Evolutionary conservation across 129 eudicot genomes (phyloP).

Genomic region (Helianthus tuberosus): DNA sequence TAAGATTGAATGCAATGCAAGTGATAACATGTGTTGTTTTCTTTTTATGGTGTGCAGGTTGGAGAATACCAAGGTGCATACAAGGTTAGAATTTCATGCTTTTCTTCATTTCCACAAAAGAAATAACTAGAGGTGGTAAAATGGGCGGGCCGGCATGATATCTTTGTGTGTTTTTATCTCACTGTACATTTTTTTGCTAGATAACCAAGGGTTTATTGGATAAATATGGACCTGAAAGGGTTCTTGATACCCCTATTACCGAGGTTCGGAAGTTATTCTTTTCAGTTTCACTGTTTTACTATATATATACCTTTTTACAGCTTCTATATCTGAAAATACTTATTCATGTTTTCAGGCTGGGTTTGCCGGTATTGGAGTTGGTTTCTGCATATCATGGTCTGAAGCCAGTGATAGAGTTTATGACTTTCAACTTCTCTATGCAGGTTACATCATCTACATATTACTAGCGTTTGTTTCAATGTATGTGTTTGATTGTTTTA

Average conservation of each 20-base stretch:
- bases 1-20: constrained; percentile 25
- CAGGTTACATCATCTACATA: constrained; percentile 47
- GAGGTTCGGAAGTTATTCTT: too few relatives aligned
- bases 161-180: too few relatives aligned
- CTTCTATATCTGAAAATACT: too few relatives aligned
- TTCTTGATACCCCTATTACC: too few relatives aligned
- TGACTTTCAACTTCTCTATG: constrained; percentile 94
- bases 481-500: constrained; percentile 1
- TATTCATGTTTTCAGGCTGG: constrained; percentile 56
- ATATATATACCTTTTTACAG: too few relatives aligned
- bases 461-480: not conserved
- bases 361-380: constrained; percentile 80
- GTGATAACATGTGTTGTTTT: constrained; percentile 3
- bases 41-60: constrained; percentile 42
- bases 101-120: not conserved
- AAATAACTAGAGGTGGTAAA: too few relatives aligned
- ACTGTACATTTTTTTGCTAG: too few relatives aligned
- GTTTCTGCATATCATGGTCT: constrained; percentile 79
- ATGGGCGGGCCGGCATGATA: too few relatives aligned
- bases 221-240: too few relatives aligned
- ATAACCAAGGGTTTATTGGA: too few relatives aligned
- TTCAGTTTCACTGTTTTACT: too few relatives aligned
- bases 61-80: constrained; percentile 94
- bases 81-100: constrained; percentile 52
- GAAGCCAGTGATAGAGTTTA: constrained; percentile 72